phyloP scores from a whole-genome alignment of 169 alveolate species.

The Blepharisma undulans region DNA sequence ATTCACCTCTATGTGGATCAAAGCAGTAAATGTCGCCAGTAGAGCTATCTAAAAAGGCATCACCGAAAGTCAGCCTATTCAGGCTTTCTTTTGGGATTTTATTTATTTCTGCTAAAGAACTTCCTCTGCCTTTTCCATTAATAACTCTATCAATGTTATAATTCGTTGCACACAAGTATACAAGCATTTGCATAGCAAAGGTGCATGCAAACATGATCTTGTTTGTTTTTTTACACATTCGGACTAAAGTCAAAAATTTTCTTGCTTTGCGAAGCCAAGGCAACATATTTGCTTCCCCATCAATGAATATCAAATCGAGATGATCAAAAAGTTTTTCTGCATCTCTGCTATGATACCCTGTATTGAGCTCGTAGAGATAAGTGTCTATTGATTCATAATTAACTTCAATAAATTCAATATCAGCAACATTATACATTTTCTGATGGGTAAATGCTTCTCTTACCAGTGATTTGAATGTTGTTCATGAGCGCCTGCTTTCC shows the following conservation, averaged over 20 bases:
- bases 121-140: conserved; percentile 67
- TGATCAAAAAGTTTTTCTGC: conserved; percentile 69
- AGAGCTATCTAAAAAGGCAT: conserved; percentile 64
- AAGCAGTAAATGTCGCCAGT: conserved; percentile 66
- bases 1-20: conserved; percentile 31
- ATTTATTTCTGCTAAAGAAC: conserved; percentile 41
- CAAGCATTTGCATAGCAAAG: conserved; percentile 71
- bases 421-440: conserved; percentile 2
- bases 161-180: conserved; percentile 73
- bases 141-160: conserved; percentile 57
- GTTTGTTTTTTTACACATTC: conserved; percentile 76
- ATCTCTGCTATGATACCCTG: conserved; percentile 59
- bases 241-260: conserved; percentile 59
- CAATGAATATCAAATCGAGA: conserved; percentile 75
- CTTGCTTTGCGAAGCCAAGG: conserved; percentile 71
- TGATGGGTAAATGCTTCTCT: conserved; percentile 33
- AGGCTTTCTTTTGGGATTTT: background rate
- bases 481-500: conserved; percentile 47
- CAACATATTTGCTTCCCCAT: conserved; percentile 65
- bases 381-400: conserved; percentile 71
- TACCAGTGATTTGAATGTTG: conserved; percentile 45
- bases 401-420: conserved; percentile 46
- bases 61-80: background rate
- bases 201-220: conserved; percentile 69
- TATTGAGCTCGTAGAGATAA: conserved; percentile 66